Evolutionary conservation across 106 monocot genomes (phyloP).

Genomic region (Ottelia alismoides): DNA sequence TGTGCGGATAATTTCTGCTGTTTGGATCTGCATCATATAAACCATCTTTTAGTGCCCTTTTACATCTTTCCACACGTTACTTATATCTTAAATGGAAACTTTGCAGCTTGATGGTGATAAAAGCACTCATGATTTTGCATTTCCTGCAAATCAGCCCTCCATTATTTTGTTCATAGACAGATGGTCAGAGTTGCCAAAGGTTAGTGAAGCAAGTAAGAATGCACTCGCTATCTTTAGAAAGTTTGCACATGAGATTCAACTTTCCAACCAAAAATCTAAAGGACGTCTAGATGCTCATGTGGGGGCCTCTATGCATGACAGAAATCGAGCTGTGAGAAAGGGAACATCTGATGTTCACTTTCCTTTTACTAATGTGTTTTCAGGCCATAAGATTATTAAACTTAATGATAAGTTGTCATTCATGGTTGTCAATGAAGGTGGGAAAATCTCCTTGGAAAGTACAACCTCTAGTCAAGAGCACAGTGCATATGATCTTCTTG

Average conservation of each 20-base stretch:
- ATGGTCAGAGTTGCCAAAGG: conserved; percentile 39
- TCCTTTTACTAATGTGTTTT: too few relatives aligned
- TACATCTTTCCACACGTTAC: too few relatives aligned
- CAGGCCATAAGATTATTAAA: conserved; percentile 22
- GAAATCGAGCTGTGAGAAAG: too few relatives aligned
- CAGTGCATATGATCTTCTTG: conserved; percentile 38
- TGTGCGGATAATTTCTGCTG: too few relatives aligned
- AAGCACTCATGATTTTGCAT: conserved; percentile 19
- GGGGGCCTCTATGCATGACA: too few relatives aligned
- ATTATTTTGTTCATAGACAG: conserved; percentile 91
- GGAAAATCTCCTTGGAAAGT: conserved; percentile 25
- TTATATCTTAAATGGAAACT: neutral
- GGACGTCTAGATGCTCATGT: too few relatives aligned
- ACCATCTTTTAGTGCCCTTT: too few relatives aligned
- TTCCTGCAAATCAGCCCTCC: conserved; percentile 64
- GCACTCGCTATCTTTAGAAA: conserved; percentile 58
- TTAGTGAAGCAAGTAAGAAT: conserved; percentile 61
- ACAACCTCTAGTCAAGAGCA: conserved; percentile 13
- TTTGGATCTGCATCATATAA: too few relatives aligned
- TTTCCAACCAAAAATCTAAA: too few relatives aligned
- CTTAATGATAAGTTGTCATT: conserved; percentile 41
- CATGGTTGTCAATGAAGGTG: conserved; percentile 36
- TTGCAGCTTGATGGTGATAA: conserved; percentile 51
- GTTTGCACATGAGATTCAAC: conserved; percentile 33
- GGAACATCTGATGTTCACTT: too few relatives aligned